Evolutionary conservation across 2,329 filamentous ascomycete genomes (phyloP), one percentile per base, ranked within the genome.

Genomic region (Calonectria pseudoturangicola): DNA sequence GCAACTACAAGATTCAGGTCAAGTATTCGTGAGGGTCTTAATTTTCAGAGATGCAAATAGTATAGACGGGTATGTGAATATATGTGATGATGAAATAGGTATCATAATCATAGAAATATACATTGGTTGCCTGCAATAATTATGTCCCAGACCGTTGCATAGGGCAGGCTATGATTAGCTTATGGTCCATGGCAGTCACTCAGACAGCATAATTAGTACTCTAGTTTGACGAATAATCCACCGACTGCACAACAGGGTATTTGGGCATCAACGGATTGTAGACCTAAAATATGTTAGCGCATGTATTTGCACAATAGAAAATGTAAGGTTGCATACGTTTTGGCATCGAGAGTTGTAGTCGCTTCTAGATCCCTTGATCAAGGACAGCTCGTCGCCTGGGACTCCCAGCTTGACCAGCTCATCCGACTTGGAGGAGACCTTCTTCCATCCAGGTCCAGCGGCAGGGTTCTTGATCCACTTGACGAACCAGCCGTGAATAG

Each of bases 401-500:
- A 60, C 54, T 39, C 54, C 54, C 1, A 60, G 36, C 13, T 60
- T 60, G 33, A 36, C 36, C 36, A 60, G 15, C 36, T 60, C 30
- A 4, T 36, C 33, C 13, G 54, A 60, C 21, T 41, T 41, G 21
- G 54, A 15, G 2, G 54, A 60, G 36, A 41, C 7, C 54, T 60
- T 82, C 13, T 79, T 77, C 85, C 85, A 87, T 25, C 85, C 86
- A 43, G 86, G 85, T 1, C 85, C 84, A 6, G 82, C 83, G 33
- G 80, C 70, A 0, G 85, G 85, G 73, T 86, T 81, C 80, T 87
- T 87, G 74, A 87, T 85, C 84, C 85, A 87, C 4, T 78, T 75
- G 2, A 87, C 84, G 30, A 87, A 85, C 85, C 85, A 86, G 62
- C 81, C 79, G 62, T 86, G 83, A 36, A 84, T 84, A 13, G 80